These are phyloP conservation scores for Stagonosporopsis tanaceti DNA, from an alignment of 2,329 filamentous ascomycete genomes.

Conservation along the genomic window DNA sequence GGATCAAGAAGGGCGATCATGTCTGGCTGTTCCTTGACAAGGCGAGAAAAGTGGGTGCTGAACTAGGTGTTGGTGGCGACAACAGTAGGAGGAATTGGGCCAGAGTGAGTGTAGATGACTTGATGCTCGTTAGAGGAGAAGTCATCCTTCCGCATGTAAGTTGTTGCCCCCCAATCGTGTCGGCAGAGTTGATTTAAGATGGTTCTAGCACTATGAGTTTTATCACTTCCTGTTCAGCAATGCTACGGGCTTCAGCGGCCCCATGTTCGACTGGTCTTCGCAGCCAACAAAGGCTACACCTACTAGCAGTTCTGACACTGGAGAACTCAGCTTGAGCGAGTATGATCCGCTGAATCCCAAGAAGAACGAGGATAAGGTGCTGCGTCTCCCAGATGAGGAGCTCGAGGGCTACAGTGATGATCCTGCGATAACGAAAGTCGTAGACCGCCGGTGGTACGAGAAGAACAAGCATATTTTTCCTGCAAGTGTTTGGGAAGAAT, in stretches of 20 bases:
- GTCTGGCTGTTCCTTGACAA: slow-evolving; percentile 94
- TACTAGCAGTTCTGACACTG: slow-evolving; percentile 21
- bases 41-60: slow-evolving; percentile 87
- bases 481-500: slow-evolving; percentile 93
- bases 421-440: slow-evolving; percentile 85
- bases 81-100: slow-evolving; percentile 86
- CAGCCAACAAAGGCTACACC: slow-evolving; percentile 56
- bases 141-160: slow-evolving; percentile 91
- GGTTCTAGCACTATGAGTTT: slow-evolving; percentile 86
- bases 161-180: not conserved
- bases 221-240: slow-evolving; percentile 97
- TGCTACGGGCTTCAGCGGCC: slow-evolving; percentile 74
- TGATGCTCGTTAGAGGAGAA: slow-evolving; percentile 90
- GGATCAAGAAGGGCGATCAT: slow-evolving; percentile 90
- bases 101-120: slow-evolving; percentile 89
- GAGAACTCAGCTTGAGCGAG: slow-evolving; percentile 30
- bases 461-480: slow-evolving; percentile 98
- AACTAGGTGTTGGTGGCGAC: slow-evolving; percentile 74
- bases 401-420: slow-evolving; percentile 81
- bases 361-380: slow-evolving; percentile 44
- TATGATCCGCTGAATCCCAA: slow-evolving; percentile 55
- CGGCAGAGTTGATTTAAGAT: slow-evolving; percentile 21
- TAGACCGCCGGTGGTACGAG: slow-evolving; percentile 96
- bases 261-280: slow-evolving; percentile 78
- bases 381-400: slow-evolving; percentile 55